Evolutionary conservation across 1,284 basidiomycete species (phyloP).

Genomic region (Papiliotrema laurentii): DNA sequence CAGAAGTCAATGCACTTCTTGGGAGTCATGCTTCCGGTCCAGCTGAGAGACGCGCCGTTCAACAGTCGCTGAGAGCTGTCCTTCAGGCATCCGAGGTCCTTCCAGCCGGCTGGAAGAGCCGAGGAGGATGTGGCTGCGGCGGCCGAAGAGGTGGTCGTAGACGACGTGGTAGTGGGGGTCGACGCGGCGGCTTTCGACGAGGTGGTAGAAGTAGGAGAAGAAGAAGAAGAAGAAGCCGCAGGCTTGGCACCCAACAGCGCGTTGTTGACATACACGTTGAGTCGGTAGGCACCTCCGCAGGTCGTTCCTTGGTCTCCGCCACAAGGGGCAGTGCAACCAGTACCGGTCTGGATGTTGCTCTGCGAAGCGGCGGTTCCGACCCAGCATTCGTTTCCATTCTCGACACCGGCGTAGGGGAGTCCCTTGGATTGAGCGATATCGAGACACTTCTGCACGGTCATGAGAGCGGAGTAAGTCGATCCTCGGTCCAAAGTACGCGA

Average conservation of each 20-base stretch:
- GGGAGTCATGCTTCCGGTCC: slow-evolving; percentile 5
- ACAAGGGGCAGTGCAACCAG: slow-evolving; percentile 27
- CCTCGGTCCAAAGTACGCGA: slow-evolving; percentile 25
- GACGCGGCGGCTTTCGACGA: background rate
- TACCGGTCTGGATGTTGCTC: slow-evolving; percentile 18
- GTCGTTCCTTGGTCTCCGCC: slow-evolving; percentile 24
- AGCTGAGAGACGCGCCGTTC: slow-evolving; percentile 1
- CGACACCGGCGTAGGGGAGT: slow-evolving; percentile 21
- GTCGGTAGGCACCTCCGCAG: slow-evolving; percentile 31
- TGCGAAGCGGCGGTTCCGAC: slow-evolving; percentile 18
- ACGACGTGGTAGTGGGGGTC: background rate
- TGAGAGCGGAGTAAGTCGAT: slow-evolving; percentile 11
- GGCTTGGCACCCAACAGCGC: slow-evolving; percentile 41
- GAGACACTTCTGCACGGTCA: slow-evolving; percentile 24
- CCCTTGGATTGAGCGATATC: slow-evolving; percentile 17
- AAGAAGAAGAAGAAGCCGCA: background rate
- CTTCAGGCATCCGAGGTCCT: slow-evolving; percentile 7
- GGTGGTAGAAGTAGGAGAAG: background rate
- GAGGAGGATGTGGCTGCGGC: background rate
- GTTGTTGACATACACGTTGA: slow-evolving; percentile 55
- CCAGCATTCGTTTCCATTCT: slow-evolving; percentile 34
- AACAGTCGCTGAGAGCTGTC: slow-evolving; percentile 11
- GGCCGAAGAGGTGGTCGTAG: background rate
- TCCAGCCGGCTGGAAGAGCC: slow-evolving; percentile 13
- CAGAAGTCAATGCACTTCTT: slow-evolving; percentile 10